These are phyloP conservation scores for Oryza glumipatula DNA, from an alignment of 176 grass and related monocot species.

Conservation along the genomic window DNA sequence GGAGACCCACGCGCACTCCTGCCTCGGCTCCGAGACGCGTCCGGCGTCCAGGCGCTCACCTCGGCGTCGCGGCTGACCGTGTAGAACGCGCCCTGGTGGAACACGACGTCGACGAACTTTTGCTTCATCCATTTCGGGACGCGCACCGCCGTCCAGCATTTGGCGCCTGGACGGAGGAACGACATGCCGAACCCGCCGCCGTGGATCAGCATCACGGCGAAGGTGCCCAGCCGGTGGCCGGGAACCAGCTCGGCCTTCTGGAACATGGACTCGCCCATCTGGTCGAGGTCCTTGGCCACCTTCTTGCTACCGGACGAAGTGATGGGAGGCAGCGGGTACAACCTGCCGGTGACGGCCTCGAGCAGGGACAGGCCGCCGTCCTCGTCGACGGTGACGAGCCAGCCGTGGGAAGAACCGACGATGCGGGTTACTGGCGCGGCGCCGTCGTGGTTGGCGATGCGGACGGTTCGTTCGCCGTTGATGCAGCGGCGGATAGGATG, in stretches of 20 bases:
- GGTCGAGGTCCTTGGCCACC: background rate
- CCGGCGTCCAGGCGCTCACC: background rate
- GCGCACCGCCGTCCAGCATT: background rate
- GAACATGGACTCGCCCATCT: background rate
- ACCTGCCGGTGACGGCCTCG: slow-evolving; percentile 2
- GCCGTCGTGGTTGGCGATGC: no score
- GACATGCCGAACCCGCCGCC: background rate
- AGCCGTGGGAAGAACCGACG: slow-evolving; percentile 13
- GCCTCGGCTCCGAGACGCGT: background rate
- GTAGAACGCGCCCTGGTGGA: background rate
- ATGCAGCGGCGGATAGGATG: no score
- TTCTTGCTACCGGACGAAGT: background rate
- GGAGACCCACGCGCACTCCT: background rate
- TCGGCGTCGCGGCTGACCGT: background rate
- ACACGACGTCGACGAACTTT: background rate
- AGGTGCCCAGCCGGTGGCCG: background rate
- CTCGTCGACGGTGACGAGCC: background rate
- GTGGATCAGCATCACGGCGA: slow-evolving; percentile 15
- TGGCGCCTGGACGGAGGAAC: background rate
- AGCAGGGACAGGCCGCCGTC: background rate
- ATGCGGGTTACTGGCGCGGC: background rate
- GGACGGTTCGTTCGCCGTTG: no score
- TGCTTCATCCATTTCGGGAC: background rate
- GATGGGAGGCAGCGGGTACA: background rate
- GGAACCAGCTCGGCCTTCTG: background rate